These are phyloP conservation scores for Puccinia coronata DNA, from an alignment of 1,284 basidiomycete species.

Conservation along the genomic window DNA sequence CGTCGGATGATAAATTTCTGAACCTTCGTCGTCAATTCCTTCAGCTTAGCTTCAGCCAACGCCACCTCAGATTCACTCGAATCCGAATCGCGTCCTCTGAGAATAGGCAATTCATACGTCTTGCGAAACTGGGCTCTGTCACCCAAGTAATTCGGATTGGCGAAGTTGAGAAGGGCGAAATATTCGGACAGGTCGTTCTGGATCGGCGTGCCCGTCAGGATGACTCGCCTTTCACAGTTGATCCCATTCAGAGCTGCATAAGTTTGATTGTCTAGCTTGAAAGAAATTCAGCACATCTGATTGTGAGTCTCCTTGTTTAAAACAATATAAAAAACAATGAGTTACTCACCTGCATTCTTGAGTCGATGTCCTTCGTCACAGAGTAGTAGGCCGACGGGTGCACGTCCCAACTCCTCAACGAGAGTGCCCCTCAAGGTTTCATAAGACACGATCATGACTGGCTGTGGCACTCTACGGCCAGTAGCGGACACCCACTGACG, in stretches of 20 bases:
- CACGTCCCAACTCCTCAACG: constrained; percentile 71
- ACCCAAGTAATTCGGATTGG: constrained; percentile 93
- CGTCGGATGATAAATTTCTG: constrained; percentile 96
- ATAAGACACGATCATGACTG: constrained; percentile 99
- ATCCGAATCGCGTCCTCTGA: constrained; percentile 87
- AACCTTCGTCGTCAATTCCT: constrained; percentile 85
- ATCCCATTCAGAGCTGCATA: constrained; percentile 82
- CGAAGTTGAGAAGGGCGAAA: constrained; percentile 93
- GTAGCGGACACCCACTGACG: constrained; percentile 80
- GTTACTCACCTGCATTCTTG: constrained; percentile 83
- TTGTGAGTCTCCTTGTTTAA: not conserved
- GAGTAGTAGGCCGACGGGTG: constrained; percentile 83
- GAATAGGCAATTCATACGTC: constrained; percentile 92
- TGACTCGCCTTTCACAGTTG: constrained; percentile 89
- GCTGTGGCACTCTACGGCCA: constrained; percentile 83
- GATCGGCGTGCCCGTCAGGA: constrained; percentile 94
- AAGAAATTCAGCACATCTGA: not conserved
- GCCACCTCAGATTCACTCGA: constrained; percentile 81
- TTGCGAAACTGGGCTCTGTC: constrained; percentile 90
- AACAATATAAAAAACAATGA: not conserved
- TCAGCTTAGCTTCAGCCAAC: constrained; percentile 84
- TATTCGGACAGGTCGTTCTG: constrained; percentile 97
- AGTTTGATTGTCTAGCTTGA: constrained; percentile 62
- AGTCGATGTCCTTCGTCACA: constrained; percentile 96
- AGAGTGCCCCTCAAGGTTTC: constrained; percentile 83